A percentile compares a stretch with the other conserved stretches of the same genome.
phyloP scores from a whole-genome alignment of 306 rosid species.

The Pyrus communis region DNA sequence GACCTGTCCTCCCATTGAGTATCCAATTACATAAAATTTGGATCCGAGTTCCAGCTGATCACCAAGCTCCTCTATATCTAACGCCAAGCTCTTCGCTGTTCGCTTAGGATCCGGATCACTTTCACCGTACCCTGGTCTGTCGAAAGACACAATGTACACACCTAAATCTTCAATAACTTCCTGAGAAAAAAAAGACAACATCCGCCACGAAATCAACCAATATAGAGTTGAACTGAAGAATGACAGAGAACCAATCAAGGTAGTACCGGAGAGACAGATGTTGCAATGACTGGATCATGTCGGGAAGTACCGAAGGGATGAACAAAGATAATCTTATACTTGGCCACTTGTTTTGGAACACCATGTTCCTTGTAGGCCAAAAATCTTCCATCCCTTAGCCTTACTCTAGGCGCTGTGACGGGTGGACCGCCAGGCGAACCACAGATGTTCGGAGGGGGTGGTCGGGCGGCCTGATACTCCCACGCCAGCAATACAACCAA shows the following conservation, averaged over 20 bases:
- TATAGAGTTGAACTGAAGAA: too few relatives aligned
- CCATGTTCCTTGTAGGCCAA: constrained; percentile 63
- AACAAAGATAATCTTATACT: constrained; percentile 34
- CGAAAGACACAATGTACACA: constrained; percentile 5
- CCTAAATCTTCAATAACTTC: constrained; percentile 16
- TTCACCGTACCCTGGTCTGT: constrained; percentile 32
- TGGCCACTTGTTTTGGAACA: constrained; percentile 35
- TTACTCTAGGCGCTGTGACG: constrained; percentile 40
- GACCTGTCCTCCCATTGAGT: constrained; percentile 21
- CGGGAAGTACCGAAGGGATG: constrained; percentile 34
- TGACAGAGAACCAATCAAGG: neutral
- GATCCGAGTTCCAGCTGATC: constrained; percentile 23
- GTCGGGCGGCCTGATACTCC: constrained; percentile 19
- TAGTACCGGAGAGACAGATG: constrained; percentile 10
- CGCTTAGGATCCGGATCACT: constrained; percentile 32
- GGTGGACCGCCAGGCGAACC: constrained; percentile 50
- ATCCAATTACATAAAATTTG: constrained; percentile 24
- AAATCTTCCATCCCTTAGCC: constrained; percentile 59
- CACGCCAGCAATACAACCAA: constrained; percentile 27
- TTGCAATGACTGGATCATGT: constrained; percentile 8
- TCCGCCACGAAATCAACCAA: neutral
- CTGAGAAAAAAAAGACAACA: neutral
- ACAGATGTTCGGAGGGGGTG: constrained; percentile 35
- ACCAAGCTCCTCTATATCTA: constrained; percentile 27
- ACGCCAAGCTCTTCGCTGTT: constrained; percentile 25